Evolutionary conservation across 73 alveolate genomes (phyloP).

Genomic region (Effrenium voratum): DNA sequence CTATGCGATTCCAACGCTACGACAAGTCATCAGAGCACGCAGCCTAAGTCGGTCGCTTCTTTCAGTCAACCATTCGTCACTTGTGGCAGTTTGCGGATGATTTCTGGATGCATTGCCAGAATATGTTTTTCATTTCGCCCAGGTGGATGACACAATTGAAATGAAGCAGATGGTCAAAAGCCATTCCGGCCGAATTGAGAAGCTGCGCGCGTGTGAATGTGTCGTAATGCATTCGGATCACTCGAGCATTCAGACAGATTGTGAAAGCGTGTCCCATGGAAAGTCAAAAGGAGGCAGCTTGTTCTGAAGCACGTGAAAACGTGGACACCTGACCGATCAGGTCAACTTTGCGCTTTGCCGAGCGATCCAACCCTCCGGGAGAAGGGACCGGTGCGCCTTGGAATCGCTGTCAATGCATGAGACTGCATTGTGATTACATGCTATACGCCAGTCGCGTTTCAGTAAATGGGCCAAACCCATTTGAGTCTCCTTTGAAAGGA

Average conservation of each 20-base stretch:
- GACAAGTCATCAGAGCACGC: slow-evolving; percentile 54
- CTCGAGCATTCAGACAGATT: too few species aligned
- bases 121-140: neutral
- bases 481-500: too few species aligned
- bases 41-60: neutral
- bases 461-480: too few species aligned
- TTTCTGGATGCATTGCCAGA: neutral
- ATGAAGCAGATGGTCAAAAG: slow-evolving; percentile 91
- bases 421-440: too few species aligned
- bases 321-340: too few species aligned
- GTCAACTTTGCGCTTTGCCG: slow-evolving; percentile 91
- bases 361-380: slow-evolving; percentile 79
- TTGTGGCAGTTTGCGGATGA: neutral
- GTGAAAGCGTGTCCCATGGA: too few species aligned
- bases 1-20: slow-evolving; percentile 81
- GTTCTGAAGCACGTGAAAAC: too few species aligned
- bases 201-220: too few species aligned
- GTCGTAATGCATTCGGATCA: too few species aligned
- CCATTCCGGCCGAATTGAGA: neutral
- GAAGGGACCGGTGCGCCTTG: slow-evolving; percentile 87
- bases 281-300: too few species aligned
- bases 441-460: too few species aligned
- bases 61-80: neutral
- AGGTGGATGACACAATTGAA: slow-evolving; percentile 90
- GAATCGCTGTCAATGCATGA: too few species aligned